Evolutionary conservation across 306 rosid species (phyloP).

Genomic region (Oemleria cerasiformis): DNA sequence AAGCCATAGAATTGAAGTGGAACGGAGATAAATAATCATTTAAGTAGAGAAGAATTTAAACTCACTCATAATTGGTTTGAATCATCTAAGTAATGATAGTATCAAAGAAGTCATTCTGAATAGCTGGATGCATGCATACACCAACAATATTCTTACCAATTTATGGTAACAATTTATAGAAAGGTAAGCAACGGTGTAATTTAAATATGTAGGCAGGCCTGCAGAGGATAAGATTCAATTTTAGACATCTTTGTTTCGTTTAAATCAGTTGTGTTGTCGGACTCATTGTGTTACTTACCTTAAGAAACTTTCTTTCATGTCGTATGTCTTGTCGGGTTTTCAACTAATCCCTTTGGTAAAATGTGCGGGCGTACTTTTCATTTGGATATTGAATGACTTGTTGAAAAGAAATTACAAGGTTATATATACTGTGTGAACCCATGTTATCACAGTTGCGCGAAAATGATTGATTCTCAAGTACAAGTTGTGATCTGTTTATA

Average conservation of each 20-base stretch:
- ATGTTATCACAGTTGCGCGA: neutral
- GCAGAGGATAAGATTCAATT: neutral
- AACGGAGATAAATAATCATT: neutral
- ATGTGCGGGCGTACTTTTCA: neutral
- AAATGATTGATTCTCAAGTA: neutral
- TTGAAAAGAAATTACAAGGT: neutral
- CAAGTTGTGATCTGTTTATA: slow-evolving; percentile 18
- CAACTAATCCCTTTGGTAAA: neutral
- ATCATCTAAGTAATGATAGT: neutral
- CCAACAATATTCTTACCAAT: neutral
- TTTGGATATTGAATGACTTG: neutral
- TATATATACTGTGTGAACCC: neutral
- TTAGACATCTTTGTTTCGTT: neutral
- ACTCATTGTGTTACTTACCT: neutral
- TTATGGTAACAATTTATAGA: too few relatives aligned
- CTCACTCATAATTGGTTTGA: neutral
- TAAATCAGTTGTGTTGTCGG: neutral
- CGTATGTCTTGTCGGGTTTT: neutral
- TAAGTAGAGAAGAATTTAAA: neutral
- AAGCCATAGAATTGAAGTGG: too few relatives aligned
- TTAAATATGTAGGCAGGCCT: too few relatives aligned
- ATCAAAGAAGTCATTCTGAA: neutral
- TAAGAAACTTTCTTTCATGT: neutral
- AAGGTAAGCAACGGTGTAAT: too few relatives aligned
- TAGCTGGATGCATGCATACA: neutral